A percentile compares a stretch with the other conserved stretches of the same genome.
These are phyloP conservation scores for Mikania micrantha DNA, from an alignment of 129 eudicot genomes.

Conservation along the genomic window DNA sequence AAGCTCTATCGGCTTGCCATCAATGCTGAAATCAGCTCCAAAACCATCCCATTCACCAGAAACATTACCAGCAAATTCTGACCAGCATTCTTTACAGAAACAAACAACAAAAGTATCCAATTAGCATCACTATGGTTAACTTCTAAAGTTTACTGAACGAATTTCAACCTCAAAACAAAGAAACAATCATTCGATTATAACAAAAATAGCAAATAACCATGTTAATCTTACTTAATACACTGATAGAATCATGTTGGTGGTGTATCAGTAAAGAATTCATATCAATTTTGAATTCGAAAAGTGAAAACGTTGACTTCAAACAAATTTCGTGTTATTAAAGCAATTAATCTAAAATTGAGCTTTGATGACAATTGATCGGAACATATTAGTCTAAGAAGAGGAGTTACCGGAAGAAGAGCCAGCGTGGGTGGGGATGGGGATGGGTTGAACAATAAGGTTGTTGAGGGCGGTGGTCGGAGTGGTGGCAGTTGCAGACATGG, in stretches of 20 bases:
- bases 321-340: no score
- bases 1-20: constrained; percentile 74
- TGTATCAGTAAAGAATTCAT: not conserved
- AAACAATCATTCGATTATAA: not conserved
- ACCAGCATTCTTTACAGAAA: constrained; percentile 36
- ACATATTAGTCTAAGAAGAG: not conserved
- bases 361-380: not conserved
- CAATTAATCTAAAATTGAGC: no score
- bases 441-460: not conserved
- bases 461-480: constrained; percentile 19
- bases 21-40: constrained; percentile 74
- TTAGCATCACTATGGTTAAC: not conserved
- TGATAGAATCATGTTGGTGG: not conserved
- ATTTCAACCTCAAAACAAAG: not conserved
- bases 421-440: not conserved
- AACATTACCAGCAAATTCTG: constrained; percentile 51
- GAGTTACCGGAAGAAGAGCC: constrained; percentile 7
- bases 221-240: not conserved
- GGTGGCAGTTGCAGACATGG: constrained; percentile 20
- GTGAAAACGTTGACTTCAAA: not conserved
- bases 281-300: not conserved
- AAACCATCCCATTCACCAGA: constrained; percentile 99
- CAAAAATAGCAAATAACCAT: not conserved
- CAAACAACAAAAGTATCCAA: not conserved
- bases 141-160: not conserved